phyloP scores from a whole-genome alignment of 1,139 yeast species.

The Zygoascus hellenicus region DNA sequence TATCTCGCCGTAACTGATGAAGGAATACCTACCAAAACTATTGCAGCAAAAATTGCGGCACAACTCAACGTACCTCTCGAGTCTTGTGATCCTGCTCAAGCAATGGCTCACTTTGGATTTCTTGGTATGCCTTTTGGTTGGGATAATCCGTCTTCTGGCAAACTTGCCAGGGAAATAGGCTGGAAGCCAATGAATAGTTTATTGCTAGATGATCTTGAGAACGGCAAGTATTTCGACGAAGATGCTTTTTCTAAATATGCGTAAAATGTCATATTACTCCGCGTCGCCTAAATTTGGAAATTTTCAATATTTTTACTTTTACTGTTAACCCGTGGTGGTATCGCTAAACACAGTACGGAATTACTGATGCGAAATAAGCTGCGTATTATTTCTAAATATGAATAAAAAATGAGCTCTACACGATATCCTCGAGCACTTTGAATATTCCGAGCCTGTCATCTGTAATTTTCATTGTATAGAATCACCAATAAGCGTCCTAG shows the following conservation, averaged over 20 bases:
- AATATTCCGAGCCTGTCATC: too few species aligned
- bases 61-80: slow-evolving; percentile 18
- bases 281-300: too few species aligned
- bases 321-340: too few species aligned
- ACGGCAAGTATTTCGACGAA: slow-evolving; percentile 1
- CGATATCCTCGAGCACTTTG: too few species aligned
- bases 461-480: too few species aligned
- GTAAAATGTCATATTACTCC: too few species aligned
- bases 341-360: too few species aligned
- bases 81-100: slow-evolving; percentile 12
- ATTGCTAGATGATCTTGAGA: slow-evolving; percentile 9
- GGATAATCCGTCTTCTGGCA: slow-evolving; percentile 2
- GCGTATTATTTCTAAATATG: too few species aligned
- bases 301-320: too few species aligned
- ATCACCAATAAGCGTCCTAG: too few species aligned
- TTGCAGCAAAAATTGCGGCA: slow-evolving; percentile 28
- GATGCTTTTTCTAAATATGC: neutral
- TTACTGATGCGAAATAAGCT: too few species aligned
- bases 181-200: slow-evolving; percentile 11
- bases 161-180: slow-evolving; percentile 9
- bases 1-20: slow-evolving; percentile 5
- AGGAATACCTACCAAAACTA: slow-evolving; percentile 19
- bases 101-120: neutral
- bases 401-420: too few species aligned
- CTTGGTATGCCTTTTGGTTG: neutral